Base-by-base conservation (phyloP, 129 eudicot species). In the Pseudognaphalium luteoalbum region DNA sequence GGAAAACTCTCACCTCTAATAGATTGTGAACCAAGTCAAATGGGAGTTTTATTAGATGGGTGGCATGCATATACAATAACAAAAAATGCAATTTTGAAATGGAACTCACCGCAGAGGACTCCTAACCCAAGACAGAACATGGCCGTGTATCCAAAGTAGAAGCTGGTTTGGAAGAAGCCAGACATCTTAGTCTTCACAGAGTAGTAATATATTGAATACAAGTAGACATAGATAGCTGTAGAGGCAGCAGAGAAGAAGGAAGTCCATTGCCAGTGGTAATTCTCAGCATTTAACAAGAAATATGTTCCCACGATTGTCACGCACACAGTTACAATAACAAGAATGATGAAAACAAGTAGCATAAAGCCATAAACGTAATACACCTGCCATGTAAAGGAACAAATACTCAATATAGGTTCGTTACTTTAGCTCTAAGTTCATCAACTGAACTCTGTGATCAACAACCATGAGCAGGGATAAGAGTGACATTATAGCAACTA, bases 211-310 rank as follows among this genome's bases (percentile, higher is more conserved):
- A 92, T 76, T 3, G 97, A 89, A 83, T 92, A 92, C 77, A 92
- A 81, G 84, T 79, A 92, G 50, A 92, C 97, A 56, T 92, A 89
- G 67, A 92, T 82, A 66, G 96, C 96, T 15, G 97, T 92, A 17
- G 97, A 92, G 44, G 96, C 92, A 30, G 97, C 97, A 0, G 97
- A 92, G 81, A 87, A 87, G 91, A 92, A 92, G 5, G 97, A 89
- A 66, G 97, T 92, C 97, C 97, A 92, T 63, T 89, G 97, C 97
- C 97, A 92, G 83, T 92, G 88, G 52, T 92, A 92, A 78, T 92
- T 92, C 89, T 92, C 97, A 8, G 97, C 97, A 50, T 92, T 92
- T 72, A 92, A 80, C 87, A 92, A 54, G 85, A 92, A 92, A 77
- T 92, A 92, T 34, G 97, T 86, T 64, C 97, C 97, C 85, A 92